phyloP scores from a whole-genome alignment of 306 rosid species.

The Citrullus colocynthis region DNA sequence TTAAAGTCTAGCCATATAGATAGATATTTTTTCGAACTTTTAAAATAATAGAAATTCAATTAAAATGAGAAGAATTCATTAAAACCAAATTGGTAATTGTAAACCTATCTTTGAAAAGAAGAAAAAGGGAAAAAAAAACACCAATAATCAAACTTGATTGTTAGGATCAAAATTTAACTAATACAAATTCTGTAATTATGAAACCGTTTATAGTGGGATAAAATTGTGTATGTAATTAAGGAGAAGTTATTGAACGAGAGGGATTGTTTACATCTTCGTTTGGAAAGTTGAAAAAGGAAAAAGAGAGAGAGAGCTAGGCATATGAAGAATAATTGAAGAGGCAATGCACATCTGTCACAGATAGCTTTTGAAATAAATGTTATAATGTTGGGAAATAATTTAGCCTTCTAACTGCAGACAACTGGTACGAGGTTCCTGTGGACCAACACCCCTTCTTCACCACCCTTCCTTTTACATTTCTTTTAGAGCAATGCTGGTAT shows the following conservation, averaged over 20 bases:
- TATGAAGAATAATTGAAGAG: background rate
- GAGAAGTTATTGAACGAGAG: background rate
- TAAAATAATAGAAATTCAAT: too few species aligned
- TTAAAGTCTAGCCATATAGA: too few species aligned
- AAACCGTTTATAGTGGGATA: background rate
- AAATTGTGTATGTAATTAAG: background rate
- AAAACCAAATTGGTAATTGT: too few species aligned
- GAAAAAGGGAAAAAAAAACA: too few species aligned
- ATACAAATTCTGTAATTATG: background rate
- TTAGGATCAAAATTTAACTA: too few species aligned
- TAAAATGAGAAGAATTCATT: too few species aligned
- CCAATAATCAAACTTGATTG: too few species aligned
- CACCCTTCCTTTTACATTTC: background rate
- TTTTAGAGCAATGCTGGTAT: too few species aligned
- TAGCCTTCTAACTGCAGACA: slow-evolving; percentile 7
- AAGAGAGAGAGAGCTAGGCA: background rate
- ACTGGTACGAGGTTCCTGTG: slow-evolving; percentile 10
- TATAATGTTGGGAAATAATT: slow-evolving; percentile 5
- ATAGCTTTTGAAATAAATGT: slow-evolving; percentile 2
- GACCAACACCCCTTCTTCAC: background rate
- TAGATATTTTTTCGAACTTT: too few species aligned
- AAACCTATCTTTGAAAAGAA: background rate
- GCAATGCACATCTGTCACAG: background rate
- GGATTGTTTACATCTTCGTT: background rate
- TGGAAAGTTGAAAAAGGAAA: background rate